Base-by-base conservation (phyloP, 164 flowering plant genomes). In the Paratinospora sagittata region DNA sequence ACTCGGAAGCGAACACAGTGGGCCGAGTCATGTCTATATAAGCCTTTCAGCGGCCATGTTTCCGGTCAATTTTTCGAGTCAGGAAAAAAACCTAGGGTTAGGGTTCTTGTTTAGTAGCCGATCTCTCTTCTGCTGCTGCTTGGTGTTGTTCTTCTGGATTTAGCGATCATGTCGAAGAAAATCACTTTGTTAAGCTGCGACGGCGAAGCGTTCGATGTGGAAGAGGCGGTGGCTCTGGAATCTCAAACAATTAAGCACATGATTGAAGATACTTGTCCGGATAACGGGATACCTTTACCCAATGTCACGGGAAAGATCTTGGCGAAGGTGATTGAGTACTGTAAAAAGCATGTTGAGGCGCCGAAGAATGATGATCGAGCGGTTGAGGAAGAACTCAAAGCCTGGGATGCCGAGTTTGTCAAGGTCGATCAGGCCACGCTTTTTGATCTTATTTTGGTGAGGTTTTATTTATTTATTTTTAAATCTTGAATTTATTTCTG, bases 261-360 rank as follows among this genome's bases (percentile, higher is more conserved):
- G 93, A 87, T 91, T 60, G 95, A 91, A 66, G 93, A 91, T 66
- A 87, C 84, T 34, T 88, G 91, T 70, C 89, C 87, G 63, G 88
- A 84, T 70, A 77, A 74, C 77, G 84, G 81, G 10, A 89, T 91
- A 66, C 91, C 93, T 2, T 68, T 91, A 10, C 90, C 93, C 10
- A 86, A 87, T 72, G 93, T 88, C 26, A 83, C 85, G 52, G 83
- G 90, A 78, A 83, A 85, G 85, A 91, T 86, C 85, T 76, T 91
- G 34, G 75, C 91, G 11, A 91, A 89, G 85, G 90, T 91, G 27
- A 85, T 91, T 69, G 93, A 91, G 80, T 88, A 87, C 84, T 86
- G 90, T 76, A 86, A 85, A 81, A 89, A 85, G 80, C 93, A 88
- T 71, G 96, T 86, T n/a, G 92, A 85, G 27, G 66, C 72, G 9